phyloP scores from a whole-genome alignment of 495 filamentous ascomycete genomes.

The Aspergillus sparsus region DNA sequence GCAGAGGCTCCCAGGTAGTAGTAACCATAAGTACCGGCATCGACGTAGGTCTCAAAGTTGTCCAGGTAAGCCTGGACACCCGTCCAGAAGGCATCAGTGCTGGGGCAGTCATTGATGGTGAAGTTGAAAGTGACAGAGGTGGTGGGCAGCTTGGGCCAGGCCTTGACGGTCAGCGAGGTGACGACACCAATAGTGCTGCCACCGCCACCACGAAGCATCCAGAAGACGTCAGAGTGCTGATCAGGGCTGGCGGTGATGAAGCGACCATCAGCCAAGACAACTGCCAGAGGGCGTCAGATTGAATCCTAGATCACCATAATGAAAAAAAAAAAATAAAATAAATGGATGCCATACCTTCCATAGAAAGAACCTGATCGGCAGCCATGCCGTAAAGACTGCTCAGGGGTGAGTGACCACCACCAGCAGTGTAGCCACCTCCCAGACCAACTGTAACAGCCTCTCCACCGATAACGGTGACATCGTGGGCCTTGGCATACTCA shows the following conservation, averaged over 20 bases:
- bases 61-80: slow-evolving; percentile 51
- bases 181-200: slow-evolving; percentile 53
- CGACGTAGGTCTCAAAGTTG: slow-evolving; percentile 48
- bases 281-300: neutral
- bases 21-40: slow-evolving; percentile 59
- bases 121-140: slow-evolving; percentile 47
- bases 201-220: slow-evolving; percentile 46
- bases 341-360: slow-evolving; percentile 29
- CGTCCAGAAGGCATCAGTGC: slow-evolving; percentile 50
- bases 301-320: neutral
- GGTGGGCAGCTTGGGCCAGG: slow-evolving; percentile 42
- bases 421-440: slow-evolving; percentile 44
- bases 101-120: slow-evolving; percentile 34
- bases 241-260: slow-evolving; percentile 52
- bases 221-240: slow-evolving; percentile 63
- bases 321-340: neutral
- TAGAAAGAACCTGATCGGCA: slow-evolving; percentile 46
- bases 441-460: slow-evolving; percentile 43
- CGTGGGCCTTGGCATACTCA: slow-evolving; percentile 43
- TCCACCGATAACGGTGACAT: slow-evolving; percentile 55
- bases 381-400: slow-evolving; percentile 31
- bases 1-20: slow-evolving; percentile 35
- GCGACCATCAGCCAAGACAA: slow-evolving; percentile 57
- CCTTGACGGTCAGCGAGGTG: slow-evolving; percentile 50
- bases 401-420: slow-evolving; percentile 42